Percentiles rank a stretch among this genome's conserved stretches.
Evolutionary conservation across 2,329 filamentous ascomycete genomes (phyloP).

Genomic region (Alternaria ethzedia): DNA sequence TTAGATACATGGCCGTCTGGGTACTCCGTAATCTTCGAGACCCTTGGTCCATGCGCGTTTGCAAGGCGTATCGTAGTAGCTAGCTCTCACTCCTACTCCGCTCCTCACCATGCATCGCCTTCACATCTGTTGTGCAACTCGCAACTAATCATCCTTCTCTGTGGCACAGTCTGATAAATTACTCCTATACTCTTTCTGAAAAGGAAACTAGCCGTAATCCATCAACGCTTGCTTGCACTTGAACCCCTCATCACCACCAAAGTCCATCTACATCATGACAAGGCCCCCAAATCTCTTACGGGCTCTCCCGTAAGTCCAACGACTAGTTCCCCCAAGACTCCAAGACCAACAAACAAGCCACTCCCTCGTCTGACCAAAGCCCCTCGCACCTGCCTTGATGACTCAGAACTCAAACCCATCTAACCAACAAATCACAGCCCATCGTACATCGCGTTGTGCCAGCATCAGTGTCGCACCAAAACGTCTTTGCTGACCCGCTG

Average conservation of each 20-base stretch:
- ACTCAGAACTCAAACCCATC: constrained; percentile 33
- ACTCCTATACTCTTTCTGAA: too few species aligned
- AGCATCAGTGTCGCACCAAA: constrained; percentile 15
- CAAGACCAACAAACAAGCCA: constrained; percentile 25
- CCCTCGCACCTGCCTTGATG: constrained; percentile 27
- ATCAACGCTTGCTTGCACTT: neutral
- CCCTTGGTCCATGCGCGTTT: constrained; percentile 15
- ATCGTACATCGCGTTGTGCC: constrained; percentile 9
- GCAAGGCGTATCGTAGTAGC: constrained; percentile 12
- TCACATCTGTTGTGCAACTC: constrained; percentile 3
- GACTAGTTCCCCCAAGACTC: neutral
- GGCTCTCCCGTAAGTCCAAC: constrained; percentile 35
- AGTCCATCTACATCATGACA: constrained; percentile 9
- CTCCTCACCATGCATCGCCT: constrained; percentile 13
- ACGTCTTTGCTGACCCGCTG: constrained; percentile 6
- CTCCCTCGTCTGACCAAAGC: constrained; percentile 17
- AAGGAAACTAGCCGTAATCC: neutral
- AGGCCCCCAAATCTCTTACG: constrained; percentile 16
- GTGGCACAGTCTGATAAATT: neutral
- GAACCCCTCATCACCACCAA: neutral
- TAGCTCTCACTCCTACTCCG: constrained; percentile 12
- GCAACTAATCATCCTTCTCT: neutral
- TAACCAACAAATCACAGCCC: constrained; percentile 25
- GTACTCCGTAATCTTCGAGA: constrained; percentile 3
- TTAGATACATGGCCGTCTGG: constrained; percentile 15